phyloP scores from a whole-genome alignment of 2,329 filamentous ascomycete genomes.

The Microsporum canis region DNA sequence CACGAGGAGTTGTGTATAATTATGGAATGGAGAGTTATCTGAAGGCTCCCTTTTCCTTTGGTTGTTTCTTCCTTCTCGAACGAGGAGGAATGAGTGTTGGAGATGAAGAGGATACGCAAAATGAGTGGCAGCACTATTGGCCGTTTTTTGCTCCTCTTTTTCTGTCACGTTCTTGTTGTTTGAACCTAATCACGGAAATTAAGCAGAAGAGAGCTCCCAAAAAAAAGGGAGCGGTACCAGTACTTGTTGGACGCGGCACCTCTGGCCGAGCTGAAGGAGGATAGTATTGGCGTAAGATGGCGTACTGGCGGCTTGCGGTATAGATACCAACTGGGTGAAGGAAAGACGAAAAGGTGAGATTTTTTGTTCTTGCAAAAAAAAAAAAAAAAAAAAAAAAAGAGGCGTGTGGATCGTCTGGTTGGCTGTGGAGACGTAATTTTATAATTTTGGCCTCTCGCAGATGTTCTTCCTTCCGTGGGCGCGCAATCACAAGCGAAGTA shows the following conservation, averaged over 20 bases:
- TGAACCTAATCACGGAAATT: conserved; percentile 3
- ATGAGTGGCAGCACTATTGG: background rate
- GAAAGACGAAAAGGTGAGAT: background rate
- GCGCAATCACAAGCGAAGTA: conserved; percentile 3
- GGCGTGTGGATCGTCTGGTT: conserved; percentile 3
- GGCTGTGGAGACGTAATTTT: conserved; percentile 4
- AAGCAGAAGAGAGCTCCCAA: background rate
- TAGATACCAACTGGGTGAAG: background rate
- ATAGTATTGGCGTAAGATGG: background rate
- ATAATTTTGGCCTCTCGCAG: conserved; percentile 1
- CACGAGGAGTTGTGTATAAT: background rate
- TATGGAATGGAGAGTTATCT: background rate
- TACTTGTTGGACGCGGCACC: background rate
- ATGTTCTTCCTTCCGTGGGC: background rate
- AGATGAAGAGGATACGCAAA: background rate
- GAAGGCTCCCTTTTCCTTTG: background rate
- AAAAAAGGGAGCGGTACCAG: background rate
- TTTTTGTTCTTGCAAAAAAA: background rate
- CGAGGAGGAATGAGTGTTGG: background rate
- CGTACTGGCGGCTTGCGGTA: background rate
- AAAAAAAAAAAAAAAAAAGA: background rate
- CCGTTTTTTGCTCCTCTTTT: background rate
- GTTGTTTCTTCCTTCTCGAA: background rate
- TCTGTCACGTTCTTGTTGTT: background rate
- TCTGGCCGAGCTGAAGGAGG: background rate